Evolutionary conservation across 2,329 filamentous ascomycete species (phyloP).

Genomic region (Exophiala spinifera): DNA sequence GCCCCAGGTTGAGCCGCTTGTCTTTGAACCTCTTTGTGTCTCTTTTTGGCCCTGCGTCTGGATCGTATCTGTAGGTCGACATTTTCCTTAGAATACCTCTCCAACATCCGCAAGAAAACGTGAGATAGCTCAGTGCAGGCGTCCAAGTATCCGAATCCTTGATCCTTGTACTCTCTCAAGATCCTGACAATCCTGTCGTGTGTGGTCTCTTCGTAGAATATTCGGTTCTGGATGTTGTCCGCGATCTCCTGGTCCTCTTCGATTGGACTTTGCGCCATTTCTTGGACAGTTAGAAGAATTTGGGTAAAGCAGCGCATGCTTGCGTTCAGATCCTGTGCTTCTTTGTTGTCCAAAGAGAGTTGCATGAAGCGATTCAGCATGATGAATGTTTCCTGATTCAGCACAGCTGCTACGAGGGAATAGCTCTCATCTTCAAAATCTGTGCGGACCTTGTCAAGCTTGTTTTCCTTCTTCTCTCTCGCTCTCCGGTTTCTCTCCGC

Average conservation of each 20-base stretch:
- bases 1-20: constrained; percentile 37
- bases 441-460: constrained; percentile 45
- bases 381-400: constrained; percentile 94
- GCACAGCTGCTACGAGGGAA: constrained; percentile 79
- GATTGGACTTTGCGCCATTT: constrained; percentile 78
- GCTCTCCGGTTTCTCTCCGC: constrained; percentile 73
- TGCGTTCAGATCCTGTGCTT: constrained; percentile 81
- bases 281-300: constrained; percentile 85
- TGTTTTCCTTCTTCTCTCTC: constrained; percentile 53
- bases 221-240: constrained; percentile 90
- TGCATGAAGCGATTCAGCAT: constrained; percentile 81
- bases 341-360: constrained; percentile 72
- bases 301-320: constrained; percentile 94
- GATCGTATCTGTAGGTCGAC: constrained; percentile 89
- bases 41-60: constrained; percentile 67
- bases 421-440: constrained; percentile 70
- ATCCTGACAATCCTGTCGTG: constrained; percentile 83
- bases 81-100: constrained; percentile 92
- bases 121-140: constrained; percentile 86
- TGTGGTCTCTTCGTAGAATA: constrained; percentile 97
- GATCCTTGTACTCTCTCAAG: constrained; percentile 82
- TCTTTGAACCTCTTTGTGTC: constrained; percentile 62
- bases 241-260: constrained; percentile 98
- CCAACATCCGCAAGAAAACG: constrained; percentile 86
- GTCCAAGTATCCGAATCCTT: constrained; percentile 90